Percentiles rank a stretch among this genome's conserved stretches.
Conservation (phyloP, 2,329 filamentous ascomycete genomes). For the Diplodia intermedia region DNA sequence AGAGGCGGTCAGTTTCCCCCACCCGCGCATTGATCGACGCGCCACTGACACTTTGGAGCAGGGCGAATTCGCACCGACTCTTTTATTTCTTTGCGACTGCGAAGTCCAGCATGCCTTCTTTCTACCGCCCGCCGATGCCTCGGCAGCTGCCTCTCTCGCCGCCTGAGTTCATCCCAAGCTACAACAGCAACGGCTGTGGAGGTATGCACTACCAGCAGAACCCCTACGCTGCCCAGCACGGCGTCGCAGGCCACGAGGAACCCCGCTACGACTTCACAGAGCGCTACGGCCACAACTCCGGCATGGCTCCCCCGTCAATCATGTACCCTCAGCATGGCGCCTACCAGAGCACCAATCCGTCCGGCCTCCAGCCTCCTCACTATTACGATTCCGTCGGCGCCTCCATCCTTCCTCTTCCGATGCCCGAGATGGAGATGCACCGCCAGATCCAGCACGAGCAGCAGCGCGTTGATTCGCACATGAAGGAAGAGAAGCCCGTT, state of each 20-base stretch:
- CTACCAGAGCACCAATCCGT: slow-evolving; percentile 45
- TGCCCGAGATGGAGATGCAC: slow-evolving; percentile 49
- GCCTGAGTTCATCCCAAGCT: slow-evolving; percentile 55
- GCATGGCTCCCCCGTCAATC: slow-evolving; percentile 44
- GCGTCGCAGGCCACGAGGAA: slow-evolving; percentile 52
- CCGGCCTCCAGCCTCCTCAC: slow-evolving; percentile 47
- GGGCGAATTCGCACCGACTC: slow-evolving; percentile 52
- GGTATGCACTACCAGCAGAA: slow-evolving; percentile 53
- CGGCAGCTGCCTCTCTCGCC: slow-evolving; percentile 57
- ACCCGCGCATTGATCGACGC: not conserved
- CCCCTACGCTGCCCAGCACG: slow-evolving; percentile 51
- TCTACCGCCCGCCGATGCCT: slow-evolving; percentile 55
- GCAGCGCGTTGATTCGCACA: slow-evolving; percentile 48
- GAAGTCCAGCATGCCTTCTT: slow-evolving; percentile 55
- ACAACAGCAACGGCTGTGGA: slow-evolving; percentile 52
- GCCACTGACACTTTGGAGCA: slow-evolving; percentile 35
- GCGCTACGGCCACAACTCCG: slow-evolving; percentile 54
- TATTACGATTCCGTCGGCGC: slow-evolving; percentile 56
- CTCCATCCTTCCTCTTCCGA: slow-evolving; percentile 54
- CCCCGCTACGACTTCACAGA: slow-evolving; percentile 55
- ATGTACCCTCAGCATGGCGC: slow-evolving; percentile 51
- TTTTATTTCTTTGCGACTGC: slow-evolving; percentile 47
- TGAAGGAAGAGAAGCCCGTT: slow-evolving; percentile 70
- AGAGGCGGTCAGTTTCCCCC: slow-evolving; percentile 47
- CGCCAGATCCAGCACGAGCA: slow-evolving; percentile 46